These are phyloP conservation scores for Neckera pumila DNA, from an alignment of 225 moss, liverwort and hornwort species.

Conservation along the genomic window DNA sequence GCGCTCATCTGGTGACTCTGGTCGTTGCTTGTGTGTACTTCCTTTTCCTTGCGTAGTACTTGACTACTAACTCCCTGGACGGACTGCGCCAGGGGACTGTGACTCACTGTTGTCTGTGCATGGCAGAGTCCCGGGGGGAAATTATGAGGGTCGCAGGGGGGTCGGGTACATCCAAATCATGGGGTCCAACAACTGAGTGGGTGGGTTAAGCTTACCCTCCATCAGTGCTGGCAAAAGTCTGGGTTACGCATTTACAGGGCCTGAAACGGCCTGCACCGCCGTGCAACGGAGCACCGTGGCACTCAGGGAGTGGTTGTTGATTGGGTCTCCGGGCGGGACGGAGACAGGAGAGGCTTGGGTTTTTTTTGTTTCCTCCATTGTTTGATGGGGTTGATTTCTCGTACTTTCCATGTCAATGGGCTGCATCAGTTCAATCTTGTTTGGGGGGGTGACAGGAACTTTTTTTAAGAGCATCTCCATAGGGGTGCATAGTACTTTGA, in stretches of 20 bases:
- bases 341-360: too few species aligned
- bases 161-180: conserved; percentile 2
- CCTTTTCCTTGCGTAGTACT: neutral
- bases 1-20: too few species aligned
- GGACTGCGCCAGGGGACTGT: neutral
- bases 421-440: neutral
- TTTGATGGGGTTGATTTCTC: neutral
- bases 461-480: neutral
- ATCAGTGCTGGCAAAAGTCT: neutral
- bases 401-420: neutral
- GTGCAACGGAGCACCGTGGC: neutral
- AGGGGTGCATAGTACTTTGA: neutral
- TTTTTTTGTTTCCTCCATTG: neutral
- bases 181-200: conserved; percentile 2
- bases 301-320: neutral
- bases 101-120: neutral
- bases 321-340: neutral
- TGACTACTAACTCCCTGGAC: neutral
- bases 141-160: neutral
- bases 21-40: neutral
- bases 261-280: neutral
- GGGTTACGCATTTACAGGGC: neutral
- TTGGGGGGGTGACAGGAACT: neutral
- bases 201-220: neutral
- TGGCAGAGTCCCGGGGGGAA: neutral